Percentiles rank a stretch among this genome's conserved stretches.
phyloP scores from a whole-genome alignment of 352 stramenopile genomes.

The Globisporangium middletonii region DNA sequence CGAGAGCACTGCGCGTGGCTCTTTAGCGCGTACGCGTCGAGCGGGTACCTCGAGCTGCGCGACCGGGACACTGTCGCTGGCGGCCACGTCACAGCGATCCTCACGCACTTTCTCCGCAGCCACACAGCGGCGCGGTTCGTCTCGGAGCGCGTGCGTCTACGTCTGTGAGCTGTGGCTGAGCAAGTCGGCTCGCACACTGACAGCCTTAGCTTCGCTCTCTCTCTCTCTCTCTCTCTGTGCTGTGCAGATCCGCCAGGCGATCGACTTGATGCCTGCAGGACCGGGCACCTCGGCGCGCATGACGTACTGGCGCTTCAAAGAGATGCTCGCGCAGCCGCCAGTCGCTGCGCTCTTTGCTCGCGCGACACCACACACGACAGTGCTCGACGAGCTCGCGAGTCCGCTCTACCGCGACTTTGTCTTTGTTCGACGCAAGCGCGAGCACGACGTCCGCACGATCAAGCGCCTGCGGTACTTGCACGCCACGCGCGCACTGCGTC shows the following conservation, averaged over 20 bases:
- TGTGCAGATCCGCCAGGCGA: slow-evolving; percentile 37
- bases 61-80: slow-evolving; percentile 25
- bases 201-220: not conserved
- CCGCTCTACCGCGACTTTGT: slow-evolving; percentile 47
- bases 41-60: slow-evolving; percentile 41
- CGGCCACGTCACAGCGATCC: slow-evolving; percentile 37
- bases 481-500: slow-evolving; percentile 29
- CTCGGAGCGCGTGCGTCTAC: slow-evolving; percentile 39
- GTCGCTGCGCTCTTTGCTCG: slow-evolving; percentile 37
- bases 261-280: slow-evolving; percentile 29
- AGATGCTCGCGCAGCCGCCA: slow-evolving; percentile 33
- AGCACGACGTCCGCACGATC: slow-evolving; percentile 44
- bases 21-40: slow-evolving; percentile 51
- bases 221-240: not conserved
- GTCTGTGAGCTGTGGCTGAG: not conserved
- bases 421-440: slow-evolving; percentile 34
- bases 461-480: slow-evolving; percentile 47
- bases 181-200: not conserved
- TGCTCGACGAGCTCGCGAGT: slow-evolving; percentile 50
- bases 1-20: slow-evolving; percentile 50
- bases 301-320: slow-evolving; percentile 35
- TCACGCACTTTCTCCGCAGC: slow-evolving; percentile 48
- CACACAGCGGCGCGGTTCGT: slow-evolving; percentile 42
- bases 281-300: slow-evolving; percentile 29
- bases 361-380: slow-evolving; percentile 35